Evolutionary conservation across 2,329 filamentous ascomycete genomes (phyloP), one percentile per base, ranked within the genome.

Genomic region (Botrytis porri): DNA sequence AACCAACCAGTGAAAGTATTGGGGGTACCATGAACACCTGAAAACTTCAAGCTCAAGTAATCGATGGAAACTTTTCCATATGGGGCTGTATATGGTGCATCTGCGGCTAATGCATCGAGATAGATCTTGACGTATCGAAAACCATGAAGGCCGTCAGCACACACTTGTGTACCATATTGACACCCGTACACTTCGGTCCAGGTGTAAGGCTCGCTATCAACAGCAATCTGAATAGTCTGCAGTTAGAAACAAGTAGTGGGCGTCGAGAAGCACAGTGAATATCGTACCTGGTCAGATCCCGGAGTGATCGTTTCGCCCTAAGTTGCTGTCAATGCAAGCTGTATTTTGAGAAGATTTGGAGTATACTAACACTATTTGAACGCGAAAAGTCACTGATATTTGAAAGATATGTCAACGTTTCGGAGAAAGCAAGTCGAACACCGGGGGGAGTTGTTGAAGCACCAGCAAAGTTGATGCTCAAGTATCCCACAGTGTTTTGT

Each of bases 41-140:
- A 84, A 75, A 82, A 85, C 35, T 83, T 81, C 5, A 88, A 77
- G 14, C 76, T 80, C 35, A 87, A 75, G 1, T 82, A 83, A 1
- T 81, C 78, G 43, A 88, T 86, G 1, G 79, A 78, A 1, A 88
- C 83, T 5, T 80, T 77, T 8, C 86, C 86, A 1, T 80, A 80
- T 0, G 82, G 74, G 0, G 82, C 80, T 0, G 86, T 85, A 76
- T 85, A 81, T 3, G 86, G 85, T 0, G 82, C 77, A 77, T 88
- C 86, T 0, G 76, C 74, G 2, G 80, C 39, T 2, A 87, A 77
- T 0, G 85, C 83, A 73, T 85, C 84, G 5, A 88, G 80, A 62
- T 82, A 82, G 41, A 87, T 83, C 70, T 83, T 85, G 57, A 88
- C 76, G 73, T 87, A 88, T 54, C 86, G 83, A 76, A 87, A 88